phyloP scores from a whole-genome alignment of 2,329 filamentous ascomycete species.

The Venturia carpophila region DNA sequence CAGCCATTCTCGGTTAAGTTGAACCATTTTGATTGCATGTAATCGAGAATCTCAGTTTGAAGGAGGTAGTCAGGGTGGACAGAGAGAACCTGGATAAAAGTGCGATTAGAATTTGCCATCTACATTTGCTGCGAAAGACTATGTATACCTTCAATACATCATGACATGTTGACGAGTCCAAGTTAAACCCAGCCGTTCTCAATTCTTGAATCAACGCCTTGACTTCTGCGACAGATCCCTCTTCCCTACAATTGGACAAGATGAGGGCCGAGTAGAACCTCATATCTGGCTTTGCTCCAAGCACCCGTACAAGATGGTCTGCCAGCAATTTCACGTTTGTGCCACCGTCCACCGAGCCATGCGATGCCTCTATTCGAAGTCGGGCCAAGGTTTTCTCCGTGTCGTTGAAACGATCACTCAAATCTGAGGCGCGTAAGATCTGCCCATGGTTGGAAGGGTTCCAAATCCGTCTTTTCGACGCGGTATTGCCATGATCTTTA shows the following conservation, averaged over 20 bases:
- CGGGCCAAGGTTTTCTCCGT: background rate
- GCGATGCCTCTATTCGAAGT: slow-evolving; percentile 8
- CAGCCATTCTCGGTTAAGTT: slow-evolving; percentile 53
- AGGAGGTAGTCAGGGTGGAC: slow-evolving; percentile 81
- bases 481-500: background rate
- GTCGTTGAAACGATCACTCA: background rate
- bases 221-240: slow-evolving; percentile 61
- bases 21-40: slow-evolving; percentile 69
- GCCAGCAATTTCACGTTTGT: background rate
- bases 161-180: slow-evolving; percentile 62
- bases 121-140: slow-evolving; percentile 22
- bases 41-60: slow-evolving; percentile 60
- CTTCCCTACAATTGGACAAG: slow-evolving; percentile 57
- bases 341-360: background rate
- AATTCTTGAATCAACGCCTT: slow-evolving; percentile 64
- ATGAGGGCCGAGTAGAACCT: slow-evolving; percentile 69
- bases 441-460: slow-evolving; percentile 3
- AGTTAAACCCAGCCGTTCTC: slow-evolving; percentile 50
- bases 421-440: background rate
- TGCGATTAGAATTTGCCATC: background rate
- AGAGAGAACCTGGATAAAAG: slow-evolving; percentile 50
- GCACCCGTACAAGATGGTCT: slow-evolving; percentile 43
- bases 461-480: background rate
- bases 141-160: slow-evolving; percentile 54
- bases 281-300: slow-evolving; percentile 47